These are phyloP conservation scores for Vaccinium myrtillus DNA, from an alignment of 148 eudicot genomes.

Conservation along the genomic window DNA sequence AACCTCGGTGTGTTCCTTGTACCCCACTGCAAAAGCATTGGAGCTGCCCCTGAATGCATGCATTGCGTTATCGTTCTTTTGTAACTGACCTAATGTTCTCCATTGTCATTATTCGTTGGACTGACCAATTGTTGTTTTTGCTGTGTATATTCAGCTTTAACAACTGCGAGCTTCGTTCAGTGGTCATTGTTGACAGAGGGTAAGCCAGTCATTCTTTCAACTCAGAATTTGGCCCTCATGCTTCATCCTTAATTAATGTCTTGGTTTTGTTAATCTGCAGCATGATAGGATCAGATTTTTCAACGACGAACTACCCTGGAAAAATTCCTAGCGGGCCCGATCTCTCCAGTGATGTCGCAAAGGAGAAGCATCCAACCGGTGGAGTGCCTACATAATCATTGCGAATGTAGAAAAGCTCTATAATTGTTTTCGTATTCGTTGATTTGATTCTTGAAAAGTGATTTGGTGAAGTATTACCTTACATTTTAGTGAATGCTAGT, in stretches of 20 bases:
- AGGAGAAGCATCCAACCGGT: background rate
- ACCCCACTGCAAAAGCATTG: background rate
- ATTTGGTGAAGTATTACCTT: background rate
- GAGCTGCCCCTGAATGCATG: background rate
- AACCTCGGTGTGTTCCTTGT: background rate
- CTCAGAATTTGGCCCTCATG: background rate
- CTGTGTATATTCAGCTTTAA: constrained; percentile 49
- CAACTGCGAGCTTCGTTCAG: constrained; percentile 86
- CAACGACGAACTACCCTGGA: constrained; percentile 55
- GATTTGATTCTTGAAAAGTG: background rate
- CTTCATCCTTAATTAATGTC: background rate
- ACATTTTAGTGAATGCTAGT: background rate
- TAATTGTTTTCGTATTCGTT: background rate
- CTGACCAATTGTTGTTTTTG: background rate
- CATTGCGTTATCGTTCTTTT: background rate
- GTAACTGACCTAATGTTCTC: background rate
- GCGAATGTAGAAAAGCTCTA: background rate
- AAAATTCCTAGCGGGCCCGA: constrained; percentile 52
- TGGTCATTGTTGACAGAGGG: constrained; percentile 75
- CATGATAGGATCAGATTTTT: constrained; percentile 35
- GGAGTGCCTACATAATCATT: background rate
- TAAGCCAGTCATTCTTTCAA: constrained; percentile 20
- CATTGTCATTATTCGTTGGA: background rate
- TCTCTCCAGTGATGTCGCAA: constrained; percentile 48
- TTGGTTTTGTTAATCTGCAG: constrained; percentile 31